phyloP scores from a whole-genome alignment of 495 filamentous ascomycete species.

The Aspergillus cavernicola region DNA sequence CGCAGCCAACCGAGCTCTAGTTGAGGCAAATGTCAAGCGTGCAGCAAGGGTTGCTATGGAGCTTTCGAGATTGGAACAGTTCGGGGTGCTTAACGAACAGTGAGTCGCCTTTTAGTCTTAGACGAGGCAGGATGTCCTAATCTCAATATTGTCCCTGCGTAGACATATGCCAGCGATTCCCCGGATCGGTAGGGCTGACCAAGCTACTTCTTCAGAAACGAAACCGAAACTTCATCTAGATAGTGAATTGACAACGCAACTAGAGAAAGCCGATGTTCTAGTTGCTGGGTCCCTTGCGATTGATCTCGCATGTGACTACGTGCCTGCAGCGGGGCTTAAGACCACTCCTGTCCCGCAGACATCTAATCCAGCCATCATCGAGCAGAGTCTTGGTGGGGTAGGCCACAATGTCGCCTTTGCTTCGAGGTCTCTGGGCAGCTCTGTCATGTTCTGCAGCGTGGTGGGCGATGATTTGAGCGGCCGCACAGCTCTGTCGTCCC shows the following conservation, averaged over 20 bases:
- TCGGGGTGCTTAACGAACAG: constrained; percentile 32
- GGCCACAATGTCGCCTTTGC: constrained; percentile 89
- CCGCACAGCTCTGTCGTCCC: constrained; percentile 57
- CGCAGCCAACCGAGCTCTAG: constrained; percentile 69
- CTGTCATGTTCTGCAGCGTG: constrained; percentile 66
- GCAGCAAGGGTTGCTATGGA: constrained; percentile 78
- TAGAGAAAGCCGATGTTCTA: constrained; percentile 57
- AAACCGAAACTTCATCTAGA: constrained; percentile 9
- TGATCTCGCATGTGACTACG: constrained; percentile 80
- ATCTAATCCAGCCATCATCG: constrained; percentile 80
- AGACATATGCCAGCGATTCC: constrained; percentile 43
- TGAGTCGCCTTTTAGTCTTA: constrained; percentile 28
- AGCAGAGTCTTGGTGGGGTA: constrained; percentile 85
- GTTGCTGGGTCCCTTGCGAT: constrained; percentile 88
- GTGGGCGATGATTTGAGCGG: constrained; percentile 78
- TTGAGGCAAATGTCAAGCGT: constrained; percentile 73
- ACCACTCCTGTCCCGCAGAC: constrained; percentile 62
- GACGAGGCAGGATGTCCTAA: constrained; percentile 26
- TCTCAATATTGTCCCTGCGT: constrained; percentile 27
- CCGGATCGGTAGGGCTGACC: constrained; percentile 23
- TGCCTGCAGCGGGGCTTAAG: constrained; percentile 34
- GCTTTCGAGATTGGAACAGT: constrained; percentile 58
- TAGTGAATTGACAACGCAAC: constrained; percentile 8
- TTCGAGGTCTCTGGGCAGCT: constrained; percentile 56
- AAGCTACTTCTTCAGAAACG: constrained; percentile 21